Evolutionary conservation across 257 asterid species (phyloP).

Genomic region (Penstemon davidsonii): DNA sequence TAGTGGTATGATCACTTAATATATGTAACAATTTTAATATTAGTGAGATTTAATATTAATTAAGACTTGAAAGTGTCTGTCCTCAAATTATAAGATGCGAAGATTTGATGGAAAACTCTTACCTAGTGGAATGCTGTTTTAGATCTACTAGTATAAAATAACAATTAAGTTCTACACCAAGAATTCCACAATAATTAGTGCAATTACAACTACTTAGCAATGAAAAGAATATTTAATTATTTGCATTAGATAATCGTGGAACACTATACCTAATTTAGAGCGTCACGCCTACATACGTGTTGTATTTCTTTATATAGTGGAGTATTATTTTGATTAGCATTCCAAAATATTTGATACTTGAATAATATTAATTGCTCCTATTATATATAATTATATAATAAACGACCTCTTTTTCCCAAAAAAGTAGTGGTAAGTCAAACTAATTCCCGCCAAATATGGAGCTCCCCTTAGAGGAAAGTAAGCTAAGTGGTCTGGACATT

Average conservation of each 20-base stretch:
- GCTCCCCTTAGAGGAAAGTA: conserved; percentile 34
- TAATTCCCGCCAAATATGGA: conserved; percentile 54
- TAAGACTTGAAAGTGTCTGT: too few species aligned
- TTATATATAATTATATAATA: too few species aligned
- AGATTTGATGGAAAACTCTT: background rate
- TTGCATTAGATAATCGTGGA: background rate
- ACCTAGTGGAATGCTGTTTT: background rate
- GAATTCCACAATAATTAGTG: conserved; percentile 7
- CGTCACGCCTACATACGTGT: too few species aligned
- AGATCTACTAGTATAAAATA: conserved; percentile 4
- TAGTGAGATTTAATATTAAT: too few species aligned
- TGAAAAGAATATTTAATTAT: background rate
- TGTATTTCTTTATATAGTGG: too few species aligned
- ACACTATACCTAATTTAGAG: background rate
- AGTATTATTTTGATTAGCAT: too few species aligned
- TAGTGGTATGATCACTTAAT: too few species aligned
- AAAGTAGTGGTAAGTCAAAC: conserved; percentile 31
- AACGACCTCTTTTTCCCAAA: background rate
- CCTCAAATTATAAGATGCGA: background rate
- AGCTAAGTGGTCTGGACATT: too few species aligned
- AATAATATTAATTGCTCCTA: too few species aligned
- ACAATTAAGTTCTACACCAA: background rate
- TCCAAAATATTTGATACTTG: too few species aligned
- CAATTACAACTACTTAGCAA: conserved; percentile 10
- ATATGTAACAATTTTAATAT: too few species aligned